phyloP scores from a whole-genome alignment of 2,329 filamentous ascomycete species.

The Dothideomycetes sp. region DNA sequence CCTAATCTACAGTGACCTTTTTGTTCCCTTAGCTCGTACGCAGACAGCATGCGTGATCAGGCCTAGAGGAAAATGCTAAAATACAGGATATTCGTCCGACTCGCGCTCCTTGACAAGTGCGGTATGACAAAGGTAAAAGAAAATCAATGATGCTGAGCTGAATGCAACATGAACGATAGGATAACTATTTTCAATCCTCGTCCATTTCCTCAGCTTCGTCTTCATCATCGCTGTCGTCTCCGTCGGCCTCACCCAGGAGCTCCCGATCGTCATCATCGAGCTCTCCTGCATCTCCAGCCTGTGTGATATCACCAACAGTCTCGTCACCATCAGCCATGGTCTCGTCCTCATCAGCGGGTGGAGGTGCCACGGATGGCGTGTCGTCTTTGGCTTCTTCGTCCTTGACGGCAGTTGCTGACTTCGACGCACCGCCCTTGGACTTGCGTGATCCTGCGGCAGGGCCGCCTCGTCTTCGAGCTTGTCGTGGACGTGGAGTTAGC shows the following conservation, averaged over 20 bases:
- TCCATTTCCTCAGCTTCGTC: constrained; percentile 23
- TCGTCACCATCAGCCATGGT: constrained; percentile 14
- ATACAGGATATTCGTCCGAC: too few species aligned
- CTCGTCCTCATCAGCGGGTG: constrained; percentile 9
- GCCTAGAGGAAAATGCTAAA: too few species aligned
- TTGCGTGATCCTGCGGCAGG: constrained; percentile 6
- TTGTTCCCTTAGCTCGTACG: too few species aligned
- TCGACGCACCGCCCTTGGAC: constrained; percentile 1
- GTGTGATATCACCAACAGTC: constrained; percentile 13
- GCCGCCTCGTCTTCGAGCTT: constrained; percentile 3
- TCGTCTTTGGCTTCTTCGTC: constrained; percentile 6
- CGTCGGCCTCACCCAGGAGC: constrained; percentile 25
- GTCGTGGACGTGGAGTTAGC: constrained; percentile 1
- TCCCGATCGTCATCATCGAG: constrained; percentile 27
- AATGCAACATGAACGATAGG: too few species aligned
- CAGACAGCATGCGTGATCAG: too few species aligned
- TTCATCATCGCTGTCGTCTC: constrained; percentile 24
- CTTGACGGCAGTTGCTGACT: constrained; percentile 1
- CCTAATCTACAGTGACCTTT: too few species aligned
- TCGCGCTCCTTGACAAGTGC: too few species aligned
- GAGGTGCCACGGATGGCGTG: neutral
- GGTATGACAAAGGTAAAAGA: too few species aligned
- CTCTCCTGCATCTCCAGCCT: constrained; percentile 15
- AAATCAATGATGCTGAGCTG: too few species aligned
- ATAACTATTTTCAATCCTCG: constrained; percentile 16